A percentile compares a stretch with the other conserved stretches of the same genome.
Conservation (phyloP, 768 basidiomycete genomes). For the Roridomyces roridus region DNA sequence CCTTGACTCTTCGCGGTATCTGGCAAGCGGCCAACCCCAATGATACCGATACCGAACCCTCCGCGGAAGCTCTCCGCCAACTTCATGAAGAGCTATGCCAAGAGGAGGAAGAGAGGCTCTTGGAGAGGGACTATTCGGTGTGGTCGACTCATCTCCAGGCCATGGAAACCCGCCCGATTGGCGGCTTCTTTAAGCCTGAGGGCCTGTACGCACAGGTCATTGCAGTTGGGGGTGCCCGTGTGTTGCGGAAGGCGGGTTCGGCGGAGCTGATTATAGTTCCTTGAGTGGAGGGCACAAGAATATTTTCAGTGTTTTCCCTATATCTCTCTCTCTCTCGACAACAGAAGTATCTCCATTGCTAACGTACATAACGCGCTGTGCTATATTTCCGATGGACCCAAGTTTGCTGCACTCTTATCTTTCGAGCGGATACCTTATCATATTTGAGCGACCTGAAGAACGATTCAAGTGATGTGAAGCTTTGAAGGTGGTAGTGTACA, state of each 20-base stretch:
- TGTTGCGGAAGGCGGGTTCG: neutral
- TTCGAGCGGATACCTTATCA: too few species aligned
- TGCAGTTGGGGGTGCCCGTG: slow-evolving; percentile 15
- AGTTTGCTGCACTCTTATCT: too few species aligned
- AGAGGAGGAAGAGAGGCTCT: slow-evolving; percentile 1
- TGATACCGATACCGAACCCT: slow-evolving; percentile 10
- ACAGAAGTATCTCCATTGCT: too few species aligned
- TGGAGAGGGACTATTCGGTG: neutral
- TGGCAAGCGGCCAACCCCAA: slow-evolving; percentile 7
- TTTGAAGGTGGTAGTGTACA: too few species aligned
- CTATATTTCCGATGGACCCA: too few species aligned
- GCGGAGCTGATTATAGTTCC: neutral
- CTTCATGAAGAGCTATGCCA: slow-evolving; percentile 6
- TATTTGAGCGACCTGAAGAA: too few species aligned
- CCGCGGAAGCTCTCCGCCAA: neutral
- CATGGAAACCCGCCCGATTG: slow-evolving; percentile 7
- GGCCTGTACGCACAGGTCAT: neutral
- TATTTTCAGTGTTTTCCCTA: too few species aligned
- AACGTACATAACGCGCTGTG: too few species aligned
- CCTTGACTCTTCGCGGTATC: slow-evolving; percentile 6
- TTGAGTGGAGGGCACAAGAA: too few species aligned
- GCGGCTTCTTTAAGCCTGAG: slow-evolving; percentile 6
- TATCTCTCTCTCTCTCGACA: too few species aligned
- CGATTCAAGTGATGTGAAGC: too few species aligned
- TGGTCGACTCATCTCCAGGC: slow-evolving; percentile 3